Conservation (phyloP, 2,329 filamentous ascomycete genomes). For the Phialophora macrospora region DNA sequence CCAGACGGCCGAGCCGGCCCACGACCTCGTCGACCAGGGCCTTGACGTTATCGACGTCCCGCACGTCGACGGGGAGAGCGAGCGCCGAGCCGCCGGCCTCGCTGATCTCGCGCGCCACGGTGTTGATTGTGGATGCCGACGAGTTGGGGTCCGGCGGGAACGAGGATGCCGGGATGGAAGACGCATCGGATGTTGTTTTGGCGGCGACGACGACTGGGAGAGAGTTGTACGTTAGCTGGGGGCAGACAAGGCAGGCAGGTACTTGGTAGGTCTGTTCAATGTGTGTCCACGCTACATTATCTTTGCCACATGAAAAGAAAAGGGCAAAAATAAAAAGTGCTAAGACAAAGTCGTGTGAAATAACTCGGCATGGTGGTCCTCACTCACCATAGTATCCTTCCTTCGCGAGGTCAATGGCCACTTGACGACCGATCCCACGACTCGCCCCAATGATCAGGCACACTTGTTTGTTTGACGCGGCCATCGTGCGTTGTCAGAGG, state of each 20-base stretch:
- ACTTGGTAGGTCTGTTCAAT: too few relatives aligned
- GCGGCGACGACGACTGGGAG: constrained; percentile 73
- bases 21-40: constrained; percentile 64
- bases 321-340: too few relatives aligned
- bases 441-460: constrained; percentile 77
- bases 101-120: constrained; percentile 74
- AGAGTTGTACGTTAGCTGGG: background rate
- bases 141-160: constrained; percentile 82
- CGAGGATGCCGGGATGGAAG: constrained; percentile 49
- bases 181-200: constrained; percentile 72
- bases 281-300: too few relatives aligned
- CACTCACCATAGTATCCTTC: constrained; percentile 69
- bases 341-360: too few relatives aligned
- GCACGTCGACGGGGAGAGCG: constrained; percentile 72
- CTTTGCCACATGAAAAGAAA: too few relatives aligned
- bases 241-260: too few relatives aligned
- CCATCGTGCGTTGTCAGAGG: constrained; percentile 11
- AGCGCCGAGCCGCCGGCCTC: constrained; percentile 67
- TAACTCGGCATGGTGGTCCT: background rate
- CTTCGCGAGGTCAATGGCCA: constrained; percentile 76
- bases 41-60: constrained; percentile 66
- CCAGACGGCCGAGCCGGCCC: constrained; percentile 65
- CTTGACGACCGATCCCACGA: constrained; percentile 77
- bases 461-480: constrained; percentile 51
- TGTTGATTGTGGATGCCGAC: constrained; percentile 74